A percentile compares a stretch with the other conserved stretches of the same genome.
Conservation (phyloP, 192 early-diverging fungal genomes). For the Entomortierella parvispora region DNA sequence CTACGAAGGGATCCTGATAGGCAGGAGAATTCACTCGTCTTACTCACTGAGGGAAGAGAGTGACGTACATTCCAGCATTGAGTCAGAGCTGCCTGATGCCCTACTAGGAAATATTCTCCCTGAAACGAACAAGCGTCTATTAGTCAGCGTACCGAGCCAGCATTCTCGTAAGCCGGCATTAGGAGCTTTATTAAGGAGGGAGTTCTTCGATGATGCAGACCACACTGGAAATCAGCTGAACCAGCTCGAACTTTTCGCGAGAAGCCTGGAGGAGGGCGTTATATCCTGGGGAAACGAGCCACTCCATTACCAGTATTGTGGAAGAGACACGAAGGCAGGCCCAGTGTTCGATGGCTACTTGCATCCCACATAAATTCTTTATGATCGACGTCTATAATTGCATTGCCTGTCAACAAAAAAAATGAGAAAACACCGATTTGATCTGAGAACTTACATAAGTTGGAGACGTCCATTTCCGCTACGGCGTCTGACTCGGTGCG, state of each 20-base stretch:
- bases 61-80: no score
- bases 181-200: slow-evolving; percentile 37
- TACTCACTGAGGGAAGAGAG: no score
- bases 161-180: slow-evolving; percentile 77
- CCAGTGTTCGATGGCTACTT: slow-evolving; percentile 31
- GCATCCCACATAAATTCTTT: slow-evolving; percentile 18
- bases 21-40: no score
- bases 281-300: slow-evolving; percentile 78
- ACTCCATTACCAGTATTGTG: slow-evolving; percentile 40
- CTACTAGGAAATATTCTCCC: no score
- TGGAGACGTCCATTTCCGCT: no score
- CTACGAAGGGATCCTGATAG: slow-evolving; percentile 72
- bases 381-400: no score
- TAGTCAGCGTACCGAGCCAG: slow-evolving; percentile 65
- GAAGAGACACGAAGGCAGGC: not conserved
- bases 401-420: no score
- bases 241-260: slow-evolving; percentile 75
- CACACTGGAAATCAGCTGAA: not conserved
- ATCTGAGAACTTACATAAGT: no score
- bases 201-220: not conserved
- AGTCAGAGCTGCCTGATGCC: no score
- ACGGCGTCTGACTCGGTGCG: no score
- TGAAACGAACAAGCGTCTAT: slow-evolving; percentile 16
- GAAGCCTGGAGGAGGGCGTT: slow-evolving; percentile 66
- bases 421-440: no score